A percentile compares a stretch with the other conserved stretches of the same genome.
Evolutionary conservation across 257 asterid species (phyloP).

Genomic region (Solanum bulbocastanum): DNA sequence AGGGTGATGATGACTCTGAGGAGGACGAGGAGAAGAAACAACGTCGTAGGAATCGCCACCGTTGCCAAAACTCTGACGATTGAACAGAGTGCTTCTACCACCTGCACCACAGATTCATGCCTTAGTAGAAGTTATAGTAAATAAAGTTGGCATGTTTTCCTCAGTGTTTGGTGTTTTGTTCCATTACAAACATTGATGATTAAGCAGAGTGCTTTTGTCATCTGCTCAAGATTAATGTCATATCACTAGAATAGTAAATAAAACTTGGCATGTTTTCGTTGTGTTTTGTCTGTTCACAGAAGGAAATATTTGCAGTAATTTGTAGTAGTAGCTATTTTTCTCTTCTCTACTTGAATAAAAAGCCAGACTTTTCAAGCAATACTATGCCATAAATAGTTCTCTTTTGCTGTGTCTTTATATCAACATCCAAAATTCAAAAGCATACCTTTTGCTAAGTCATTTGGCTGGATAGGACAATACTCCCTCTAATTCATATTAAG

Average conservation of each 20-base stretch:
- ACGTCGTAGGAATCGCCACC: conserved; percentile 8
- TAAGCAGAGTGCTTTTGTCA: neutral
- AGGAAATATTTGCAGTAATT: neutral
- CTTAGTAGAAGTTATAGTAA: neutral
- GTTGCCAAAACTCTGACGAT: conserved; percentile 33
- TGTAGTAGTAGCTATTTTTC: neutral
- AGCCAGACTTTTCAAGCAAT: neutral
- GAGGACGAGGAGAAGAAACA: conserved; percentile 20
- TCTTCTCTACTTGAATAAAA: neutral
- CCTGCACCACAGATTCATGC: neutral
- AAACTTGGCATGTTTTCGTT: neutral
- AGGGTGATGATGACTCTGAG: conserved; percentile 23
- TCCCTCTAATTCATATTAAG: neutral
- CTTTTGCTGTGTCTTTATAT: neutral
- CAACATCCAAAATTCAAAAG: neutral
- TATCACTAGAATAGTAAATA: conserved; percentile 1
- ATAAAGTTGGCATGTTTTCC: neutral
- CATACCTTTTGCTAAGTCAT: neutral
- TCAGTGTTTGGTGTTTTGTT: neutral
- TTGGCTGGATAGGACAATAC: neutral
- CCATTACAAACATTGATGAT: conserved; percentile 34
- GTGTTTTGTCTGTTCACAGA: neutral
- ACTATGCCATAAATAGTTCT: neutral
- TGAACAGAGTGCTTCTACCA: neutral
- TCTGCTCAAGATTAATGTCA: neutral